These are phyloP conservation scores for Suhomyces terraborum DNA, from an alignment of 1,139 yeast genomes.

Conservation along the genomic window DNA sequence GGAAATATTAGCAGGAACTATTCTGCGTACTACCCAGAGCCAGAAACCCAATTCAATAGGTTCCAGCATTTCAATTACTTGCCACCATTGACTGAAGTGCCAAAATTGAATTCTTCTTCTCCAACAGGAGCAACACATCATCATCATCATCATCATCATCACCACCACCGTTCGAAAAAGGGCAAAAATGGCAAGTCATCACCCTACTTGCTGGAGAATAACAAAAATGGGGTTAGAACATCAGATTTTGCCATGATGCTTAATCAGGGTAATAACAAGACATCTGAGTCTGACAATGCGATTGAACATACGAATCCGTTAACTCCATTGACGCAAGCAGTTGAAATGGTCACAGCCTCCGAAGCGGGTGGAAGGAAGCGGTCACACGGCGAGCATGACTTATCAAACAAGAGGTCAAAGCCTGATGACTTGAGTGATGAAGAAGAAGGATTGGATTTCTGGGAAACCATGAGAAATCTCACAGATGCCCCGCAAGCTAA, in stretches of 20 bases:
- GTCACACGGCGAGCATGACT: constrained; percentile 11
- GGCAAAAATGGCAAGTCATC: constrained; percentile 3
- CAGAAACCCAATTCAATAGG: constrained; percentile 59
- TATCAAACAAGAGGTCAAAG: constrained; percentile 16
- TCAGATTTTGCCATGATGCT: constrained; percentile 4
- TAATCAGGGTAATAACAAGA: constrained; percentile 2
- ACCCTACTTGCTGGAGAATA: constrained; percentile 23
- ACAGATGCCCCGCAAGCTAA: constrained; percentile 31
- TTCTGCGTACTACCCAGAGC: constrained; percentile 37
- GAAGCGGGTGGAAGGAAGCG: constrained; percentile 24
- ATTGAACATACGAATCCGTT: constrained; percentile 23
- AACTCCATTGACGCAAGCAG: constrained; percentile 49
- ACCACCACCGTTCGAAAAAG: constrained; percentile 22
- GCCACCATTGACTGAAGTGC: constrained; percentile 72
- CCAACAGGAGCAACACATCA: constrained; percentile 24
- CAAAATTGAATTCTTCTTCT: constrained; percentile 59
- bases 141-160: constrained; percentile 36
- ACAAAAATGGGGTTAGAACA: constrained; percentile 6
- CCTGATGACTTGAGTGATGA: constrained; percentile 22
- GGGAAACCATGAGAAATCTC: constrained; percentile 67
- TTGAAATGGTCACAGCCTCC: constrained; percentile 43
- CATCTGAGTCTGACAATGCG: not conserved
- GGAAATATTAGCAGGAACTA: constrained; percentile 5
- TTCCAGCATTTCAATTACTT: constrained; percentile 72
- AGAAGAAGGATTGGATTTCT: constrained; percentile 59